Conservation (phyloP, 2,329 filamentous ascomycete species). For the Mycogone perniciosa region DNA sequence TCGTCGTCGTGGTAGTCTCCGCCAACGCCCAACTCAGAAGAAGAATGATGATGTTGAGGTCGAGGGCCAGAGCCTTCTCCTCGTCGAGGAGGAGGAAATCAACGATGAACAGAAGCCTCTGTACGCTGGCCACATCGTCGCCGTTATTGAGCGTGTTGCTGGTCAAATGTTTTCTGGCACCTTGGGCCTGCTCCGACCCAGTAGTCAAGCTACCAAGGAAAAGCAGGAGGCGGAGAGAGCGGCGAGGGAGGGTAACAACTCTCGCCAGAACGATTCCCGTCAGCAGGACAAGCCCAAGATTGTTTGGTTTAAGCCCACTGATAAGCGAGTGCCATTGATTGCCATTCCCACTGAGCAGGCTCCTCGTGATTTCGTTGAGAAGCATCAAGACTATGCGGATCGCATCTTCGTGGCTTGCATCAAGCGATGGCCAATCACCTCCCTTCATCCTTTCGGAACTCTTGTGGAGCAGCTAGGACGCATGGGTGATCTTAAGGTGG, state of each 20-base stretch:
- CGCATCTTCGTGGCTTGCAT: constrained; percentile 98
- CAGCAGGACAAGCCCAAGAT: constrained; percentile 96
- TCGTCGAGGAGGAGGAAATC: constrained; percentile 98
- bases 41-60: constrained; percentile 99
- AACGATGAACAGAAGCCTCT: constrained; percentile 97
- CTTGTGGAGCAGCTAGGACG: constrained; percentile 93
- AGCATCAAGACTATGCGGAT: constrained; percentile 95
- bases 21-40: constrained; percentile 96
- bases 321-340: constrained; percentile 96
- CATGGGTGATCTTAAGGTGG: constrained; percentile 95
- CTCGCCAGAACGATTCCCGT: constrained; percentile 69
- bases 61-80: constrained; percentile 89
- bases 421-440: constrained; percentile 99
- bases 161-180: constrained; percentile 99
- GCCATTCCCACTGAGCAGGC: constrained; percentile 98
- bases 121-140: constrained; percentile 94
- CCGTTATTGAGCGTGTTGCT: constrained; percentile 92
- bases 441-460: constrained; percentile 96
- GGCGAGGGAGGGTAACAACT: constrained; percentile 72
- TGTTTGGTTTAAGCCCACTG: constrained; percentile 99
- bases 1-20: constrained; percentile 85
- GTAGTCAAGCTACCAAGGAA: constrained; percentile 97
- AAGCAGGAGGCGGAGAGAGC: constrained; percentile 97
- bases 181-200: constrained; percentile 85
- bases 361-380: constrained; percentile 95